Evolutionary conservation across 495 filamentous ascomycete genomes (phyloP).

Genomic region (Pyrenula massariospora): DNA sequence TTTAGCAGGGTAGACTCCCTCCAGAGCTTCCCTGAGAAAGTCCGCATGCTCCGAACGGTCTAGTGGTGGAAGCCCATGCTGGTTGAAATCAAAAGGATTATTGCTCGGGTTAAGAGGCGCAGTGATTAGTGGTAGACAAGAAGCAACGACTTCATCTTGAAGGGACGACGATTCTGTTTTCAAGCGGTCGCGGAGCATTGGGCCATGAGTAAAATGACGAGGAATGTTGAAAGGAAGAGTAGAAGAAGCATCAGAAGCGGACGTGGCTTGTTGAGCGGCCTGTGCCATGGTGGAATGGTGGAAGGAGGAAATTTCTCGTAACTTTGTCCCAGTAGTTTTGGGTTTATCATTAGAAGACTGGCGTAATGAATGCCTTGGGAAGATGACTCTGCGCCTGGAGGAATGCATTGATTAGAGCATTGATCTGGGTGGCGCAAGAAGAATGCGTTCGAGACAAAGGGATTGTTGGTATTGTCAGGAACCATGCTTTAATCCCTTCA

Average conservation of each 20-base stretch:
- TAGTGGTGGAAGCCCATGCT: slow-evolving; percentile 61
- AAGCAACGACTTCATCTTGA: slow-evolving; percentile 55
- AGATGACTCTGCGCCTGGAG: background rate
- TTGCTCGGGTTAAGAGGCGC: slow-evolving; percentile 24
- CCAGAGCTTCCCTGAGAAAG: slow-evolving; percentile 62
- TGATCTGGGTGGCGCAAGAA: background rate
- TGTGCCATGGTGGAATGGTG: background rate
- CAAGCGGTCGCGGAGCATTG: slow-evolving; percentile 55
- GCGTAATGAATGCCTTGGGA: background rate
- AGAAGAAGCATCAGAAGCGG: background rate
- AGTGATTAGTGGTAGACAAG: slow-evolving; percentile 58
- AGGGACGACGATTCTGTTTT: slow-evolving; percentile 53
- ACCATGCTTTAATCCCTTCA: too few relatives aligned
- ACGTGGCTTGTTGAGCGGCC: background rate
- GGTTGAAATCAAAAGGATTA: slow-evolving; percentile 41
- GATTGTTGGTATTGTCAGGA: background rate
- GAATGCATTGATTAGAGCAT: background rate
- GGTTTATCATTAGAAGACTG: background rate
- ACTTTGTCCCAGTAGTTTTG: background rate
- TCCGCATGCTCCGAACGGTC: slow-evolving; percentile 55
- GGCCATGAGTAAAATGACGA: slow-evolving; percentile 39
- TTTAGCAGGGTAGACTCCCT: slow-evolving; percentile 46
- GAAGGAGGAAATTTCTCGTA: background rate
- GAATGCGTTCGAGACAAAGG: background rate
- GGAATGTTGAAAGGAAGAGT: background rate